Percentiles rank a stretch among this genome's conserved stretches.
These are phyloP conservation scores for Perilla frutescens DNA, from an alignment of 257 asterid species.

Conservation along the genomic window DNA sequence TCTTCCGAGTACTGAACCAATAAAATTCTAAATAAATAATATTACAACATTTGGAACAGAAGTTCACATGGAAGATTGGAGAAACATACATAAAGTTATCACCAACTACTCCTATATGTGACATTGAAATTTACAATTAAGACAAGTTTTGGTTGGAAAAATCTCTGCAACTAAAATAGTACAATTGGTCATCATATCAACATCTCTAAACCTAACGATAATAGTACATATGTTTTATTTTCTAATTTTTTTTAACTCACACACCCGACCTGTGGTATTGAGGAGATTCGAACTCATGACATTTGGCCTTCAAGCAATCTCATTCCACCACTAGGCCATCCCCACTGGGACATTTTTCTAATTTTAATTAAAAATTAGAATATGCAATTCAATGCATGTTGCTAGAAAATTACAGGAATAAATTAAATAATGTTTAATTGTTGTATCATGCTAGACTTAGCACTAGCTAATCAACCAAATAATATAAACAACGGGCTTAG, in stretches of 20 bases:
- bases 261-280: too few relatives aligned
- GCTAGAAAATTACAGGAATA: background rate
- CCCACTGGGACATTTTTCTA: too few relatives aligned
- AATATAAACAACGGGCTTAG: background rate
- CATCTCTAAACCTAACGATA: slow-evolving; percentile 26
- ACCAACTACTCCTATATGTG: slow-evolving; percentile 37
- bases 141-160: slow-evolving; percentile 26
- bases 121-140: background rate
- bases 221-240: background rate
- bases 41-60: too few relatives aligned
- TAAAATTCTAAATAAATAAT: too few relatives aligned
- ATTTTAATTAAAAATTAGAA: too few relatives aligned
- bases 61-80: background rate
- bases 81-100: background rate
- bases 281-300: too few relatives aligned
- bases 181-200: background rate
- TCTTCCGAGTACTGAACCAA: too few relatives aligned
- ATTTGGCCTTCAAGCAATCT: too few relatives aligned
- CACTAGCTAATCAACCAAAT: background rate
- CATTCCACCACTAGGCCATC: too few relatives aligned
- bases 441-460: background rate
- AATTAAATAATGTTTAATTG: background rate
- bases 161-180: slow-evolving; percentile 9
- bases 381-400: background rate
- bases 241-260: too few relatives aligned